Conservation (phyloP, 1,284 basidiomycete species). For the Hemileia vastatrix region DNA sequence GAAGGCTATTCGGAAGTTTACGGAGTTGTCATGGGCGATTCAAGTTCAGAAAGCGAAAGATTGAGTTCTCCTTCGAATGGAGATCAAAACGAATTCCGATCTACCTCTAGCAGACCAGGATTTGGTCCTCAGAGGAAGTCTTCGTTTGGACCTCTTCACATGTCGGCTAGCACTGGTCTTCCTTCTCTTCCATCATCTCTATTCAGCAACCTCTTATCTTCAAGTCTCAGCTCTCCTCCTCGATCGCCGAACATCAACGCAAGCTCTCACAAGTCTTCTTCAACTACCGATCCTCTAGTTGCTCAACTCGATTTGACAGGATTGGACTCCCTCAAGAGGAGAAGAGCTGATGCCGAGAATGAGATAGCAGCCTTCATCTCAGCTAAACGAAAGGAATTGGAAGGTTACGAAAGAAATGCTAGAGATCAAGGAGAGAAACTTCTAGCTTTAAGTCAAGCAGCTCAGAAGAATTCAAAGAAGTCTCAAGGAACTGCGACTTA, state of each 20-base stretch:
- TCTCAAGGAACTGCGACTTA: not conserved
- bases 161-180: not conserved
- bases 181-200: not conserved
- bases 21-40: constrained; percentile 24
- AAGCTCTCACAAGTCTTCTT: not conserved
- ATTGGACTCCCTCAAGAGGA: not conserved
- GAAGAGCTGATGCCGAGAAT: not conserved
- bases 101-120: not conserved
- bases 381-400: not conserved
- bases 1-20: constrained; percentile 29
- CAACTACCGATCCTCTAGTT: not conserved
- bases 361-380: not conserved
- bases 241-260: not conserved
- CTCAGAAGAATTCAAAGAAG: not conserved
- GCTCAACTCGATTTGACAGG: not conserved
- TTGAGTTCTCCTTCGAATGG: constrained; percentile 27
- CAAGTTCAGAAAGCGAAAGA: constrained; percentile 30
- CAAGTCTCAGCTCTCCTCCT: not conserved
- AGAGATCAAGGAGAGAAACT: not conserved
- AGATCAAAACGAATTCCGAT: constrained; percentile 21
- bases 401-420: not conserved
- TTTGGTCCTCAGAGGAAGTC: not conserved
- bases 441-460: not conserved
- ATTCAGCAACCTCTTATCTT: not conserved
- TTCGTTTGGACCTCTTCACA: not conserved